Evolutionary conservation across 306 rosid genomes (phyloP), one percentile per base, ranked within the genome.

Genomic region (Fragaria iinumae): DNA sequence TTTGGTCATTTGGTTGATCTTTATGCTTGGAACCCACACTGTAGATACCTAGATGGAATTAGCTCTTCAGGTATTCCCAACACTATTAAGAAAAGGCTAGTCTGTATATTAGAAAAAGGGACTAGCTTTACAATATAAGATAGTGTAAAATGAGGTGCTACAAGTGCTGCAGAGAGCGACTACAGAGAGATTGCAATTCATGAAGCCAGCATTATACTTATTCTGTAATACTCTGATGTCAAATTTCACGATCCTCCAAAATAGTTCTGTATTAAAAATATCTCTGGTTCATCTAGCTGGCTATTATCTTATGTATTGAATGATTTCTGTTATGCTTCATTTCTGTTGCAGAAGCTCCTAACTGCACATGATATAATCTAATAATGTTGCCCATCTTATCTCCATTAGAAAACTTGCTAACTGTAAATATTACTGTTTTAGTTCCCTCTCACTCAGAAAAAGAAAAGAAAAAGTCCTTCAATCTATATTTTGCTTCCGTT

Each of bases 1-100:
- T 91, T 90, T 77, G 98, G 97, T 53, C 96, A 92, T 83, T 81
- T 94, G 86, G 95, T 88, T 74, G 98, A 94, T 85, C 86, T 92
- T 47, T 94, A 94, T 84, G 88, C 95, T 9, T 94, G 97, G 98
- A 94, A 89, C 80, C 98, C 98, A 45, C 98, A 94, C 73, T 94
- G 98, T 75, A 83, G 93, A 82, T 91, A 86, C 85, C 79, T 92
- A 55, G 98, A 91, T 80, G 98, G 97, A 90, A 72, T 43, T 62
- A 90, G 98, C 77, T 92, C 98, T 79, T 78, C 97, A 55, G 97
- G 89, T 83, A 80, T 55, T 53, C 55, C 41, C 16, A 34, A 8
- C 36, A 63, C 47, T 29, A 17, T 70, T 47, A 47, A 16, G 21
- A 18, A 29, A 34, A 71, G n/a, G 8, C 62, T 16, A 29, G 17